Conservation (phyloP, 148 eudicot genomes). For the Salicornia ramosissima region DNA sequence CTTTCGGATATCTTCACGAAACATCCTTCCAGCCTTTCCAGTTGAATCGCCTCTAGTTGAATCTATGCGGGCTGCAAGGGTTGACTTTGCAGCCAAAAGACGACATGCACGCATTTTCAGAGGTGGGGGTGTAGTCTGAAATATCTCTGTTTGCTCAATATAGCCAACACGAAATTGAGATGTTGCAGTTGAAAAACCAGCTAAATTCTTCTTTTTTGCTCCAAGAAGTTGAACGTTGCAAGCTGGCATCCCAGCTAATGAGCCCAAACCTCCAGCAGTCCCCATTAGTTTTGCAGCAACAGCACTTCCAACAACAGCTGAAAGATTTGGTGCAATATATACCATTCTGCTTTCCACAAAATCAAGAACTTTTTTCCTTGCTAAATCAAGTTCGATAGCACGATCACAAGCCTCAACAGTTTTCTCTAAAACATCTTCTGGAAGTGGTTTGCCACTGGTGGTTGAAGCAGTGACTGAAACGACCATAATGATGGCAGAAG, state of each 20-base stretch:
- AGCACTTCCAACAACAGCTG: slow-evolving; percentile 92
- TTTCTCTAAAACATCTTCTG: slow-evolving; percentile 72
- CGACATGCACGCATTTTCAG: slow-evolving; percentile 86
- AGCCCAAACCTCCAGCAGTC: slow-evolving; percentile 86
- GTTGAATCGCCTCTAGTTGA: slow-evolving; percentile 82
- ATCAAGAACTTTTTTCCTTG: slow-evolving; percentile 92
- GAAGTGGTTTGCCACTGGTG: slow-evolving; percentile 95
- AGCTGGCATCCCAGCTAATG: slow-evolving; percentile 96
- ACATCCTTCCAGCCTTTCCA: slow-evolving; percentile 67
- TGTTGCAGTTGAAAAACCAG: slow-evolving; percentile 90
- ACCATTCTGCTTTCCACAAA: slow-evolving; percentile 97
- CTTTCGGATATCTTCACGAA: slow-evolving; percentile 76
- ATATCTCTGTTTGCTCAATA: slow-evolving; percentile 82
- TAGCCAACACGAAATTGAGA: slow-evolving; percentile 91
- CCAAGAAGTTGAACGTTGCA: slow-evolving; percentile 96
- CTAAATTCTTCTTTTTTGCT: slow-evolving; percentile 79
- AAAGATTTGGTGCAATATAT: slow-evolving; percentile 93
- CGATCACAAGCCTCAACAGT: slow-evolving; percentile 94
- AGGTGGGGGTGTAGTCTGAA: slow-evolving; percentile 85
- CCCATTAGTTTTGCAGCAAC: slow-evolving; percentile 99
- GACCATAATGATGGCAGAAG: slow-evolving; percentile 98
- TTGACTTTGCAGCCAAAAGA: slow-evolving; percentile 79
- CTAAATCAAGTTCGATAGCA: slow-evolving; percentile 73
- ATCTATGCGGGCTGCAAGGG: slow-evolving; percentile 91
- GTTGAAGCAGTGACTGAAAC: slow-evolving; percentile 97